Base-by-base conservation (phyloP, 768 basidiomycete genomes). In the Mycena kentingensis region DNA sequence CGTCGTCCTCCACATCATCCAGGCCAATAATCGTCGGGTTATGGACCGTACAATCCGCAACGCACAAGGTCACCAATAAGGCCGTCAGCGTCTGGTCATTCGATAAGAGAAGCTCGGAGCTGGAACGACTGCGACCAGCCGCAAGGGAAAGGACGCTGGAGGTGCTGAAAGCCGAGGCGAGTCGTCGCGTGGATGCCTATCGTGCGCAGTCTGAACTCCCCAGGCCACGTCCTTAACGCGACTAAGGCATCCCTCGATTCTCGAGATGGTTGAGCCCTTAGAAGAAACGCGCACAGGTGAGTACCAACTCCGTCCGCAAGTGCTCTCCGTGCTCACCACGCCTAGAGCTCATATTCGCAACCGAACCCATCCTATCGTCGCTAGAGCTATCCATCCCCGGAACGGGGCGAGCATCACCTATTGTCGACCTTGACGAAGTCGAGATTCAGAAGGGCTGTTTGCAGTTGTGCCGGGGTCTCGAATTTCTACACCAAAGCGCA, bases 371-470 rank as follows among this genome's bases (percentile, higher is more conserved):
- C 27, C 70, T 91, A 10, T 88, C 93, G 0, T 90, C 92, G 1
- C 78, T 99, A 12, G 81, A 87, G 46, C 74, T 87, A 21, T 87
- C 90, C 5, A 87, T 93, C 49, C 79, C 83, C 6, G 84, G 85
- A 35, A 80, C 82, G 4, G 76, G 80, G 34, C 72, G 80, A 49
- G 73, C 77, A 49, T 69, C 76, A 28, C 74, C 83, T 34, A 65
- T 84, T 48, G 83, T 89, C 15, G 96, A 98, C 65, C 74, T 99
- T 21, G 97, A 99, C 68, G 97, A 99, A 74, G 88, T 98, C 35
- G 97, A 93, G 90, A 93, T 98, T 32, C 97, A 98, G 67, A 98
- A 98, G 70, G 97, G 97, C 13, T 86, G 96, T 27, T 76, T 98
- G 35, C 97, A 98, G 67, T 70, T 99, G 11, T 89, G 88, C 81